Percentiles rank a stretch among this genome's conserved stretches.
These are phyloP conservation scores for Vitis vinifera DNA, from an alignment of 164 flowering plant genomes.

Conservation along the genomic window DNA sequence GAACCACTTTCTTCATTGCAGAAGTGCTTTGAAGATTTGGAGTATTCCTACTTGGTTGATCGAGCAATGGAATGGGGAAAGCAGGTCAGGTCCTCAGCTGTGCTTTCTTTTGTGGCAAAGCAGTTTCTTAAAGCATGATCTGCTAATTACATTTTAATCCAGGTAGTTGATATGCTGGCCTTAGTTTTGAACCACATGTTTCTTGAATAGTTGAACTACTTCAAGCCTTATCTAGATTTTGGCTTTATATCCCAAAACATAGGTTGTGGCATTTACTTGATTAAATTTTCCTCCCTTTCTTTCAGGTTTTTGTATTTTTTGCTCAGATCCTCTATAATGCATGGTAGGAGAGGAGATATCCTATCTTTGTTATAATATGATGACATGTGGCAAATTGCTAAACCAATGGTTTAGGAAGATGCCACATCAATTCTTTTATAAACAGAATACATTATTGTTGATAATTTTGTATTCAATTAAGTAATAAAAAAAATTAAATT, in stretches of 20 bases:
- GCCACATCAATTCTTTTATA: too few species aligned
- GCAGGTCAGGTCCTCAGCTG: slow-evolving; percentile 65
- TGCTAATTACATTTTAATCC: slow-evolving; percentile 23
- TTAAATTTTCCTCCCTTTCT: too few species aligned
- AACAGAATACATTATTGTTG: too few species aligned
- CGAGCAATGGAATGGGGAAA: slow-evolving; percentile 93
- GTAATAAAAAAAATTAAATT: too few species aligned
- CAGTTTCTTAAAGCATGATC: slow-evolving; percentile 31
- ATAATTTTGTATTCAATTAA: too few species aligned
- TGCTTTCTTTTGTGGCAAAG: slow-evolving; percentile 31
- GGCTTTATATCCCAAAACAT: background rate
- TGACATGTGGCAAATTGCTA: too few species aligned
- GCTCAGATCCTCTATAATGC: too few species aligned
- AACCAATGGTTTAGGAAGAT: too few species aligned
- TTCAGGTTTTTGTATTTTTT: too few species aligned
- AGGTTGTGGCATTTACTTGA: too few species aligned
- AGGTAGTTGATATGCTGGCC: slow-evolving; percentile 22
- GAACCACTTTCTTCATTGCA: slow-evolving; percentile 97
- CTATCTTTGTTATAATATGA: too few species aligned
- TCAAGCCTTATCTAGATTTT: background rate
- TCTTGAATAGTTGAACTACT: slow-evolving; percentile 3
- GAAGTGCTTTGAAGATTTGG: slow-evolving; percentile 98
- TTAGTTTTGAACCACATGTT: background rate
- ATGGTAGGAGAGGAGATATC: too few species aligned
- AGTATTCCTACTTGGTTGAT: slow-evolving; percentile 92